phyloP scores from a whole-genome alignment of 2,329 filamentous ascomycete species.

The Stromatinia cepivora region DNA sequence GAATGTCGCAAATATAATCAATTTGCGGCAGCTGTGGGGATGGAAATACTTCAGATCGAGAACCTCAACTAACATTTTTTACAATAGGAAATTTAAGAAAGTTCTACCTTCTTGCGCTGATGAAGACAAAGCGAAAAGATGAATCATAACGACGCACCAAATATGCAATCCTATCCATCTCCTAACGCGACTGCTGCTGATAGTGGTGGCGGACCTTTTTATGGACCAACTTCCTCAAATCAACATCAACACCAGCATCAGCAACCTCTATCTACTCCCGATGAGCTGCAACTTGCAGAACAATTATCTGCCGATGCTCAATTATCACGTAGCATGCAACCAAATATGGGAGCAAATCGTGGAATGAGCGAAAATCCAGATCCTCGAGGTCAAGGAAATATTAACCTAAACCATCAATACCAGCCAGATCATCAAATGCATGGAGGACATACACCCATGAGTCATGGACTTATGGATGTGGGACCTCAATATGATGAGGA shows the following conservation, averaged over 20 bases:
- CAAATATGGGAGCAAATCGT: constrained; percentile 45
- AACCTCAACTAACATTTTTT: constrained; percentile 31
- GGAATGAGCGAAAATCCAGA: constrained; percentile 44
- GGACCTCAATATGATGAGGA: constrained; percentile 48
- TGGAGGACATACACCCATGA: constrained; percentile 28
- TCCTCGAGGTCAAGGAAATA: constrained; percentile 41
- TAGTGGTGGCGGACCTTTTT: constrained; percentile 36
- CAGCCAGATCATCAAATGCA: constrained; percentile 39
- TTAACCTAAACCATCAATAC: constrained; percentile 38
- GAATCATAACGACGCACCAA: constrained; percentile 34
- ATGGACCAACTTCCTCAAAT: constrained; percentile 29
- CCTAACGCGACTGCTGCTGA: constrained; percentile 37
- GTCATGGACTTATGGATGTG: constrained; percentile 40
- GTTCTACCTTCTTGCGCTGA: constrained; percentile 24
- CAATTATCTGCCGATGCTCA: constrained; percentile 41
- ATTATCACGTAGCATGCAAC: constrained; percentile 48
- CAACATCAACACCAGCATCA: constrained; percentile 36
- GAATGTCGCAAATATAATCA: constrained; percentile 21
- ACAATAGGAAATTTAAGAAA: constrained; percentile 26
- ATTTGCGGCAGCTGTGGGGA: constrained; percentile 11
- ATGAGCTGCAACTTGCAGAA: constrained; percentile 41
- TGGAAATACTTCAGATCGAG: constrained; percentile 23
- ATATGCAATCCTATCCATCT: constrained; percentile 40
- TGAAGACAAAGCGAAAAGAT: constrained; percentile 29
- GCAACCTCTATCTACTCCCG: constrained; percentile 40